Evolutionary conservation across 176 grass and related monocot species (phyloP).

Genomic region (Pharus latifolius): DNA sequence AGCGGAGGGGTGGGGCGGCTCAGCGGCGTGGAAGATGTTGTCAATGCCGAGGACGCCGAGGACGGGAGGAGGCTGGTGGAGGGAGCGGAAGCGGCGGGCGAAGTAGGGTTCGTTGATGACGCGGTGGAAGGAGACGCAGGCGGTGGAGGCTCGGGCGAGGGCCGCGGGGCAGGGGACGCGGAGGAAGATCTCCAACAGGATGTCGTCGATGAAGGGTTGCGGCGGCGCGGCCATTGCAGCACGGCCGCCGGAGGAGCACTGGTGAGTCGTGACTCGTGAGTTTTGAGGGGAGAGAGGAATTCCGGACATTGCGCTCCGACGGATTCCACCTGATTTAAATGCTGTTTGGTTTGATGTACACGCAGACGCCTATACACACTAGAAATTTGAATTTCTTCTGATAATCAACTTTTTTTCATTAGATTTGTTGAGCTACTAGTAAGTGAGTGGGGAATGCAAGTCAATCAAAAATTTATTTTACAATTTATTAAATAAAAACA

Average conservation of each 20-base stretch:
- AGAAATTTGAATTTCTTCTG: too few relatives aligned
- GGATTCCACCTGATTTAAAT: too few relatives aligned
- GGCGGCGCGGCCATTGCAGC: background rate
- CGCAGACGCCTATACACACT: too few relatives aligned
- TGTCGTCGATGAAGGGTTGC: slow-evolving; percentile 1
- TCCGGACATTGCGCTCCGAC: too few relatives aligned
- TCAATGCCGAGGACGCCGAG: background rate
- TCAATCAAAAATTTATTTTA: too few relatives aligned
- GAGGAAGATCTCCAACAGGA: slow-evolving; percentile 23
- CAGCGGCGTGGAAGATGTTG: background rate
- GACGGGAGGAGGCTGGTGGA: slow-evolving; percentile 1
- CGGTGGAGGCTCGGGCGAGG: slow-evolving; percentile 6
- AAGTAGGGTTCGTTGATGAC: background rate
- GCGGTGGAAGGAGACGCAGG: slow-evolving; percentile 6
- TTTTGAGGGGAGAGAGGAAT: too few relatives aligned
- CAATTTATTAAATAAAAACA: too few relatives aligned
- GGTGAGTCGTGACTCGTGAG: background rate
- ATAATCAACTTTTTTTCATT: too few relatives aligned
- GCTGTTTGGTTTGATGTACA: too few relatives aligned
- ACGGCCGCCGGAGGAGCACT: background rate
- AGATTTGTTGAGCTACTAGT: too few relatives aligned
- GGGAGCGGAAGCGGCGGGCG: slow-evolving; percentile 10
- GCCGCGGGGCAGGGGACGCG: slow-evolving; percentile 12
- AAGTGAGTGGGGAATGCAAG: too few relatives aligned
- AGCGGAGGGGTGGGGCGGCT: slow-evolving; percentile 16